These are phyloP conservation scores for Sporisorium scitamineum DNA, from an alignment of 1,284 basidiomycete species.

Conservation along the genomic window DNA sequence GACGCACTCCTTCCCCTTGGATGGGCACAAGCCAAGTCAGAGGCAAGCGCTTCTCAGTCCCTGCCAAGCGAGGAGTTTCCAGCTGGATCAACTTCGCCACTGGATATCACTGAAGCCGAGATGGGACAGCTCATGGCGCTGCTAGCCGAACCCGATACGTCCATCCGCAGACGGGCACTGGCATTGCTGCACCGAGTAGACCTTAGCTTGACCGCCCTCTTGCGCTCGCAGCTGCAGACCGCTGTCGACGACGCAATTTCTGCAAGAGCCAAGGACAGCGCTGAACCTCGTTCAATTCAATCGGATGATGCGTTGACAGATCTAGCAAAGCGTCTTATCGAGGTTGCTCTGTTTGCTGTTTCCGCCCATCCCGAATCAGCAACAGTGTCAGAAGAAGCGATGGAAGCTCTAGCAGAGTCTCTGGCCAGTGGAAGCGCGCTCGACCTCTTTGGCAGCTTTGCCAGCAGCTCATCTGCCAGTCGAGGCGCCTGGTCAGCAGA, in stretches of 20 bases:
- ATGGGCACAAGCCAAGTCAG: conserved; percentile 23
- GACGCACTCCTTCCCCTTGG: conserved; percentile 28
- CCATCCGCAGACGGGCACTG: conserved; percentile 23
- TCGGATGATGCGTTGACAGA: neutral
- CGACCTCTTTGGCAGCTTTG: conserved; percentile 12
- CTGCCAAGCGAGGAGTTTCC: neutral
- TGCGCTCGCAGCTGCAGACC: conserved; percentile 28
- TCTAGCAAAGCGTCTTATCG: conserved; percentile 19
- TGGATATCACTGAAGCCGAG: conserved; percentile 23
- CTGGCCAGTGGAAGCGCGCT: conserved; percentile 10
- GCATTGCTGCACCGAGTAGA: conserved; percentile 34
- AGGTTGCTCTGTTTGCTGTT: conserved; percentile 17
- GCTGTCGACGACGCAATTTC: conserved; percentile 8
- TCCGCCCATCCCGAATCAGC: neutral
- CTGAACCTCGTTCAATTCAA: no score
- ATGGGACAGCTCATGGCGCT: conserved; percentile 41
- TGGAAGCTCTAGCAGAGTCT: conserved; percentile 5
- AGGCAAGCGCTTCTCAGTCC: neutral
- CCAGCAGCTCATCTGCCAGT: neutral
- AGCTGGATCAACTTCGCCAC: conserved; percentile 1
- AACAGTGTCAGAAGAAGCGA: neutral
- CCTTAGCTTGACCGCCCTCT: conserved; percentile 8
- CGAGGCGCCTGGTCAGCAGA: neutral
- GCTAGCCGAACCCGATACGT: conserved; percentile 27
- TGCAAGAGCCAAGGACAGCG: neutral